These are phyloP conservation scores for Tetrapisispora arboricola DNA, from an alignment of 805 yeast genomes.

Conservation along the genomic window DNA sequence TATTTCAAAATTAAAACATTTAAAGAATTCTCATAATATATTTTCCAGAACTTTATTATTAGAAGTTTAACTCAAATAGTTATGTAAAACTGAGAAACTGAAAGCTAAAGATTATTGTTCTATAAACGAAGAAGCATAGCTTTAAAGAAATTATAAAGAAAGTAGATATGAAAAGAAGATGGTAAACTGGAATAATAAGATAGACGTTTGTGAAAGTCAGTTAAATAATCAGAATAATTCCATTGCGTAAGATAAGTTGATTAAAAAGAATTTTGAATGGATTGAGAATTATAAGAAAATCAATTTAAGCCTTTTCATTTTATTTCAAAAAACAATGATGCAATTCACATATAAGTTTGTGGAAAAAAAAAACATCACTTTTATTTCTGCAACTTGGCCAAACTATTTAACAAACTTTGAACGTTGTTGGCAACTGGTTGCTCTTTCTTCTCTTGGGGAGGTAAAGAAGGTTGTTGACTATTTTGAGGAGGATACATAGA, in stretches of 20 bases:
- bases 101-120: too few relatives aligned
- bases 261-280: not conserved
- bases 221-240: not conserved
- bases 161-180: not conserved
- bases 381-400: slow-evolving; percentile 30
- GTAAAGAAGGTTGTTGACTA: slow-evolving; percentile 9
- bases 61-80: too few relatives aligned
- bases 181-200: not conserved
- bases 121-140: not conserved
- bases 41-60: too few relatives aligned
- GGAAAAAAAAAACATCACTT: too few relatives aligned
- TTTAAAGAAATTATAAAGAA: not conserved
- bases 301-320: too few relatives aligned
- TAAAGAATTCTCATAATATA: too few relatives aligned
- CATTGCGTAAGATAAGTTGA: not conserved
- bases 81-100: too few relatives aligned
- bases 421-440: slow-evolving; percentile 26
- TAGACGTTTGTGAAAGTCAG: not conserved
- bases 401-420: slow-evolving; percentile 30
- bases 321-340: too few relatives aligned
- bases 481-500: slow-evolving; percentile 9
- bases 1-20: too few relatives aligned
- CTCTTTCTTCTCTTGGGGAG: slow-evolving; percentile 15
- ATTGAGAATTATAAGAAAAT: not conserved
- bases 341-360: too few relatives aligned